Evolutionary conservation across 2,329 filamentous ascomycete species (phyloP).

Genomic region (Ceratocystis cubensis): DNA sequence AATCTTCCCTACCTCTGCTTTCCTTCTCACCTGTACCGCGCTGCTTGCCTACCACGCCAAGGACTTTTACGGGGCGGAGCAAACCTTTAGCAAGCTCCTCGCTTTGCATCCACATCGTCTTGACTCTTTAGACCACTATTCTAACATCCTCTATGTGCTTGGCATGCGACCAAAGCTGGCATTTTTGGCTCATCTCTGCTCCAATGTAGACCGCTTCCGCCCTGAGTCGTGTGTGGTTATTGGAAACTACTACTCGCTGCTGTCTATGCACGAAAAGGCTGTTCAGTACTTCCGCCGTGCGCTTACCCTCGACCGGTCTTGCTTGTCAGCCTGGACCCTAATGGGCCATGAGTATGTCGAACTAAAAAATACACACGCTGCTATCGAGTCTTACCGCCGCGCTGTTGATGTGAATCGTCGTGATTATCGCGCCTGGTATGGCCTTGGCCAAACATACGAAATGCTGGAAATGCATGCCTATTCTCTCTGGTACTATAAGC

Average conservation of each 20-base stretch:
- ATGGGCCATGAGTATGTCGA: slow-evolving; percentile 99
- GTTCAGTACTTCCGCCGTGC: slow-evolving; percentile 96
- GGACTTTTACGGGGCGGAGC: slow-evolving; percentile 54
- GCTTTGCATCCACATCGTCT: slow-evolving; percentile 63
- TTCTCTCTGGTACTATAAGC: slow-evolving; percentile 94
- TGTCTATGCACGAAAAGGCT: slow-evolving; percentile 93
- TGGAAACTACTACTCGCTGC: slow-evolving; percentile 90
- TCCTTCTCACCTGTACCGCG: slow-evolving; percentile 80
- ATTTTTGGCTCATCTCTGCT: slow-evolving; percentile 83
- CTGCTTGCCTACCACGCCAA: slow-evolving; percentile 85
- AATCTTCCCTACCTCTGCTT: slow-evolving; percentile 80
- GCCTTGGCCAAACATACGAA: slow-evolving; percentile 91
- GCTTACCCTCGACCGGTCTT: slow-evolving; percentile 76
- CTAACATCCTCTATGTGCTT: slow-evolving; percentile 93
- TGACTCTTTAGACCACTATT: slow-evolving; percentile 89
- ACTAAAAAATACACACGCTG: slow-evolving; percentile 95
- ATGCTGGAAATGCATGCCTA: slow-evolving; percentile 97
- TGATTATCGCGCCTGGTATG: slow-evolving; percentile 97
- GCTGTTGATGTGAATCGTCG: slow-evolving; percentile 92
- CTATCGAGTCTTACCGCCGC: slow-evolving; percentile 90
- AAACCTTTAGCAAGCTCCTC: slow-evolving; percentile 65
- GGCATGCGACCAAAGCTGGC: slow-evolving; percentile 76
- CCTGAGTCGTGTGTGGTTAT: slow-evolving; percentile 95
- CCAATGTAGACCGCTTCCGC: slow-evolving; percentile 84
- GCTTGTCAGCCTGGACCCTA: slow-evolving; percentile 89